These are phyloP conservation scores for Croton laevigatus DNA, from an alignment of 441 rosid genomes.

Conservation along the genomic window DNA sequence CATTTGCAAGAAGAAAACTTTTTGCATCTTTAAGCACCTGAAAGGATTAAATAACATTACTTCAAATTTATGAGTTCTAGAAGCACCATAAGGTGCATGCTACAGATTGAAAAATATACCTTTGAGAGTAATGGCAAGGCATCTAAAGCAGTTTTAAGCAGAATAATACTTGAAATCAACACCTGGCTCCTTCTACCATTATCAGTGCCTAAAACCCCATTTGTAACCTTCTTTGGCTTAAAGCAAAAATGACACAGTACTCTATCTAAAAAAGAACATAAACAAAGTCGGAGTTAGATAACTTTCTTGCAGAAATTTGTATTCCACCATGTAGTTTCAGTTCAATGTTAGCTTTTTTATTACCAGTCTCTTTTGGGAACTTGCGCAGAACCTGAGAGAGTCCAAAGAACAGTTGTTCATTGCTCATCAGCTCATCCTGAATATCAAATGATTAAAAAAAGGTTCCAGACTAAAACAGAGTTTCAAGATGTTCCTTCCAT, in stretches of 20 bases:
- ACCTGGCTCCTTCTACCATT: conserved; percentile 84
- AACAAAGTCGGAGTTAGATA: conserved; percentile 23
- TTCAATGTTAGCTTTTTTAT: conserved; percentile 22
- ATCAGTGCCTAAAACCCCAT: conserved; percentile 57
- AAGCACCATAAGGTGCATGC: conserved; percentile 11
- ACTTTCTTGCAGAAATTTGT: conserved; percentile 14
- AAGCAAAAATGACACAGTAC: conserved; percentile 99
- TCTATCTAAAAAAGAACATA: conserved; percentile 54
- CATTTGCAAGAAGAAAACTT: conserved; percentile 79
- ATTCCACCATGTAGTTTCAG: not conserved
- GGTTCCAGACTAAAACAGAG: conserved; percentile 15
- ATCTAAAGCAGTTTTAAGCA: conserved; percentile 95
- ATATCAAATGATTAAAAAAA: conserved; percentile 22
- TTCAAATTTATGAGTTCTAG: conserved; percentile 13
- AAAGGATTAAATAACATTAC: conserved; percentile 24
- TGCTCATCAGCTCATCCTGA: conserved; percentile 96
- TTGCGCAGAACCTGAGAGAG: conserved; percentile 93
- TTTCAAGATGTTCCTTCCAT: conserved; percentile 12
- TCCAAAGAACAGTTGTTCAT: conserved; percentile 94
- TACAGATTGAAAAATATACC: conserved; percentile 36
- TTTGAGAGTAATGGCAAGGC: conserved; percentile 87
- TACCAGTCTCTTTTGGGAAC: conserved; percentile 96
- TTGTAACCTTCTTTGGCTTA: conserved; percentile 83
- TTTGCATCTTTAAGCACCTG: conserved; percentile 89
- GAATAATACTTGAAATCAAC: conserved; percentile 86